Base-by-base conservation (phyloP, 345 rosid species). In the Cardiospermum halicacabum region DNA sequence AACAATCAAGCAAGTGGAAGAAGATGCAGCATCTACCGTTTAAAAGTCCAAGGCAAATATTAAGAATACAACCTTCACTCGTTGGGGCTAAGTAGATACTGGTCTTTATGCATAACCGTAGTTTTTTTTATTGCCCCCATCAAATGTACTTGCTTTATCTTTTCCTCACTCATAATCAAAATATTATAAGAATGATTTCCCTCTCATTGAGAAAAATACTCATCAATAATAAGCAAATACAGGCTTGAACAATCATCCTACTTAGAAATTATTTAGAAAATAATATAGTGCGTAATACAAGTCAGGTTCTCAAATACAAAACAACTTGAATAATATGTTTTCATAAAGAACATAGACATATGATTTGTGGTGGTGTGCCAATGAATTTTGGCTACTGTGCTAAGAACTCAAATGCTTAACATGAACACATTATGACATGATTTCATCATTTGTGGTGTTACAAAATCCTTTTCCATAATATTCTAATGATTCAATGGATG, bases 101-200 rank as follows among this genome's bases (percentile, higher is more conserved):
- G 87, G 84, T 66, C 80, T 85, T 96, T 96, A 80, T 7, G 57
- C 80, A 37, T 22, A 77, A 69, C 72, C 5, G 55, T 63, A 22
- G 57, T 67, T 74, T 78, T 84, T 42, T 12, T 74, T 82, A 70
- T 69, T 84, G 36, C 22, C 43, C 66, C 64, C 62, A 34, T 74
- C 83, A 77, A 69, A 67, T 3, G 59, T 24, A 11, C 62, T 62
- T 3, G 18, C 22, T 12, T 63, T 65, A 64, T 65, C 63, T 69
- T 79, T 70, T 3, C 53, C 43, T 65, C 76, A 66, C 53, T n/a
- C 77, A 72, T 74, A 69, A 39, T 67, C 66, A 81, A 63, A 64
- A 61, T 40, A 39, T 65, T 30, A 56, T 70, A 78, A 62, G 65
- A 59, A 64, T 49, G 62, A 48, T 27, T 28, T 53, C 73, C 75